Evolutionary conservation across 805 yeast species (phyloP), one percentile per base, ranked within the genome.

Genomic region (Cyberlindnera suaveolens): DNA sequence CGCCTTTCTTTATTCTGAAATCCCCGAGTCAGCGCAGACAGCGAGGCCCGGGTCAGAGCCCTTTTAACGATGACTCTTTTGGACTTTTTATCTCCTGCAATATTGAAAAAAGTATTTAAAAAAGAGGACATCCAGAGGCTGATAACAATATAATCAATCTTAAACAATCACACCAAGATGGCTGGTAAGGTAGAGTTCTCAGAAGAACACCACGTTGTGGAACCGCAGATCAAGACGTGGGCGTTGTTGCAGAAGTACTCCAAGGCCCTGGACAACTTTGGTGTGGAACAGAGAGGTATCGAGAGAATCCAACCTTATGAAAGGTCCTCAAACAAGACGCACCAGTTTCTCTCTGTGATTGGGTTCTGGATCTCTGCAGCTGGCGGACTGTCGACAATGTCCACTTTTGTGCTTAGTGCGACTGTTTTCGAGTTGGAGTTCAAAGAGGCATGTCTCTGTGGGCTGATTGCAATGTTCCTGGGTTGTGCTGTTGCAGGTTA

Each of bases 331-430:
- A 50, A 57, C 27, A 58, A 53, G 31, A 41, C 46, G 30, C 56
- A 55, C 13, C 67, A 64, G 40, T 62, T 68, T 36, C 31, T 72
- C 5, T 67, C 72, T 14, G 86, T 85, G 15, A 61, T 74, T 11
- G 89, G 93, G 2, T 71, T 87, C 36, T 88, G 96, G 96, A 56
- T 85, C 14, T 80, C 90, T 34, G 96, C 91, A 0, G 75, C 90
- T 45, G 95, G 95, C 41, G 89, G 95, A 0, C 66, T 88, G n/a
- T 82, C 95, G 3, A 85, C 96, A 1, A 85, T 88, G 89, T 83
- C 95, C 1, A 78, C 93, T 1, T 88, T 76, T 56, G 78, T 84
- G 42, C 64, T 86, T 37, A 93, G 95, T 1, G 86, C 95, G 0
- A 60, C 85, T 39, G 56, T 85, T 3, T 88, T 76, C 57, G 83